These are phyloP conservation scores for Cyclotella cryptica DNA, from an alignment of 108 stramenopile species.

Conservation along the genomic window DNA sequence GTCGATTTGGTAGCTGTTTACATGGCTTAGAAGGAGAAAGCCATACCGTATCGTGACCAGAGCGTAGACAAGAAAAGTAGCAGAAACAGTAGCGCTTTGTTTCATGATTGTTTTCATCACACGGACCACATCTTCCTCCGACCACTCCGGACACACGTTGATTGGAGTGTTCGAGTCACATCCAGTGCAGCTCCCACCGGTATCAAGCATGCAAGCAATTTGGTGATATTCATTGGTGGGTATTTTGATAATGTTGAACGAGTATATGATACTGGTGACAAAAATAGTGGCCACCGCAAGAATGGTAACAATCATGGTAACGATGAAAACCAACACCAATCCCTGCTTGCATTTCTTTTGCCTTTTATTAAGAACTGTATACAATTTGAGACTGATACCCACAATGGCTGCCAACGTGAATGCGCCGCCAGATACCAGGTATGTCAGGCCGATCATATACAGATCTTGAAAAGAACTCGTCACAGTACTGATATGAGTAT, in stretches of 20 bases:
- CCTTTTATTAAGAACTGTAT: slow-evolving; percentile 68
- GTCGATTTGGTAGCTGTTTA: slow-evolving; percentile 80
- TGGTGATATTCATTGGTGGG: slow-evolving; percentile 49
- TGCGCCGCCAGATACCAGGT: slow-evolving; percentile 60
- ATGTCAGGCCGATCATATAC: slow-evolving; percentile 68
- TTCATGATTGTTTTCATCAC: slow-evolving; percentile 80
- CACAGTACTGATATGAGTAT: slow-evolving; percentile 29
- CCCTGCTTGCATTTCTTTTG: slow-evolving; percentile 73
- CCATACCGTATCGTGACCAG: slow-evolving; percentile 75
- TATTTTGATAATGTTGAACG: slow-evolving; percentile 51
- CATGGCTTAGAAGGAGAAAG: slow-evolving; percentile 63
- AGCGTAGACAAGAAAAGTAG: slow-evolving; percentile 79
- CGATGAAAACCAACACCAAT: slow-evolving; percentile 62
- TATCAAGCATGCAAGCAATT: slow-evolving; percentile 54
- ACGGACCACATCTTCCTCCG: slow-evolving; percentile 60
- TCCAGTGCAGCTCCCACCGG: slow-evolving; percentile 57
- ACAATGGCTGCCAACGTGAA: slow-evolving; percentile 67
- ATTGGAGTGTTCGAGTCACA: slow-evolving; percentile 47
- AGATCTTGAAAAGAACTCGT: slow-evolving; percentile 37
- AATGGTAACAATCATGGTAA: slow-evolving; percentile 55
- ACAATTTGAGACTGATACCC: slow-evolving; percentile 65
- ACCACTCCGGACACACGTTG: slow-evolving; percentile 81
- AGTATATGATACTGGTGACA: slow-evolving; percentile 65
- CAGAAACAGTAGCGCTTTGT: slow-evolving; percentile 71
- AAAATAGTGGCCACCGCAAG: slow-evolving; percentile 58